Evolutionary conservation across 495 filamentous ascomycete genomes (phyloP).

Genomic region (Mycothermus thermophilus): DNA sequence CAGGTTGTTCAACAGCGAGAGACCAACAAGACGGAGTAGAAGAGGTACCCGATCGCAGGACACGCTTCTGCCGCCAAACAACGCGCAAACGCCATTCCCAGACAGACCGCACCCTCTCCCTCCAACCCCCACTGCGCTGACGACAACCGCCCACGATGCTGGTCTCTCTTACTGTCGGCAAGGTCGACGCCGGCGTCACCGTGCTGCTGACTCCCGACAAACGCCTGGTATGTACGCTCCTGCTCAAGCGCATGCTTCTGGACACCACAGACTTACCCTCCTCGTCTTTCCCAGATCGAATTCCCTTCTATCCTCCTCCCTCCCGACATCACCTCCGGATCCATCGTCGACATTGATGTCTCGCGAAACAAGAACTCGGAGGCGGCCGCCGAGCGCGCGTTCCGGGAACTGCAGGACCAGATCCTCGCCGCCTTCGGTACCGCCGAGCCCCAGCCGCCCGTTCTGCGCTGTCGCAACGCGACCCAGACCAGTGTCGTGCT

Average conservation of each 20-base stretch:
- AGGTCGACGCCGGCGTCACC: constrained; percentile 96
- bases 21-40: no score
- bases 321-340: constrained; percentile 82
- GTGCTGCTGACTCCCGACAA: constrained; percentile 96
- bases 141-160: constrained; percentile 52
- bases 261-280: not conserved
- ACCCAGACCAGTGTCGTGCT: constrained; percentile 95
- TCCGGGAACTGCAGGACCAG: constrained; percentile 69
- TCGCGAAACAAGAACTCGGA: constrained; percentile 75
- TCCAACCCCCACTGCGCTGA: no score
- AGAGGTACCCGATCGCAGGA: no score
- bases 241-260: no score
- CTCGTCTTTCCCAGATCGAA: constrained; percentile 58
- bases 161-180: constrained; percentile 95
- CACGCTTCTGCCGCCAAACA: no score
- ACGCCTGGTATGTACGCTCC: constrained; percentile 76
- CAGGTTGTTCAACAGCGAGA: no score
- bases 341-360: constrained; percentile 96
- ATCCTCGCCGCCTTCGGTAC: constrained; percentile 81
- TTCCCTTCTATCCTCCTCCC: constrained; percentile 97
- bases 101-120: no score
- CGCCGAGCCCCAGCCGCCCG: constrained; percentile 58
- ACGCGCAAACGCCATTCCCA: no score
- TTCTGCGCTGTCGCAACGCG: constrained; percentile 83
- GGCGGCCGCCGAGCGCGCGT: constrained; percentile 51